These are phyloP conservation scores for Orbilia blumenaviensis DNA, from an alignment of 2,329 filamentous ascomycete species.

Conservation along the genomic window DNA sequence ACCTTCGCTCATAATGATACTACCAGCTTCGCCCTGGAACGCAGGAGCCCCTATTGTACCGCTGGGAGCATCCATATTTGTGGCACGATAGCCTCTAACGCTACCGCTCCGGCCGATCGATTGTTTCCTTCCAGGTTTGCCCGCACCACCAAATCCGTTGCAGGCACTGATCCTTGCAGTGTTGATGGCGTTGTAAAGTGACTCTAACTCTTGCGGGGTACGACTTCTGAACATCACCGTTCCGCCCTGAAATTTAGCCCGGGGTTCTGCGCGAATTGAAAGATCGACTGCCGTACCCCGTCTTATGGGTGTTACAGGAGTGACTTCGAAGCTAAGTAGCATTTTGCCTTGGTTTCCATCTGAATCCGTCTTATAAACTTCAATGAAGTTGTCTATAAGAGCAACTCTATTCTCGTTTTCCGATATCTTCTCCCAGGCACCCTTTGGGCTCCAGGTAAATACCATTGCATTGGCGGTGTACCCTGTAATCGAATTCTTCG, in stretches of 20 bases:
- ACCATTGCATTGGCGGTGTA: conserved; percentile 40
- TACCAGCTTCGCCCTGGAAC: conserved; percentile 58
- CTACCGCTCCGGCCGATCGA: conserved; percentile 63
- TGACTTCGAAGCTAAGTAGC: conserved; percentile 80
- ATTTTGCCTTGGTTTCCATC: conserved; percentile 61
- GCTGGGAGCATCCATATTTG: conserved; percentile 33
- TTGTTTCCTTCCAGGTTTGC: conserved; percentile 60
- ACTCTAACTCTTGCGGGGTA: conserved; percentile 78
- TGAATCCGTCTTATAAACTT: conserved; percentile 32
- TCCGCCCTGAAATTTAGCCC: conserved; percentile 72
- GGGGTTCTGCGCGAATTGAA: conserved; percentile 87
- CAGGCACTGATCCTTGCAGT: conserved; percentile 84
- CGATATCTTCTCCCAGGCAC: conserved; percentile 49
- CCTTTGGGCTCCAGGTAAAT: conserved; percentile 50
- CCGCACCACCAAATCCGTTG: conserved; percentile 62
- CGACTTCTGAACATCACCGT: conserved; percentile 83
- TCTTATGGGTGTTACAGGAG: conserved; percentile 86
- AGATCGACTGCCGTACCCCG: conserved; percentile 93
- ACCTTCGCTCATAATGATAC: conserved; percentile 63
- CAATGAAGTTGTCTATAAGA: conserved; percentile 44
- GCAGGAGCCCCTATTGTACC: not conserved
- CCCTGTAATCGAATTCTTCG: conserved; percentile 36
- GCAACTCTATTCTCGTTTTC: conserved; percentile 35
- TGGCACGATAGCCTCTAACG: conserved; percentile 44
- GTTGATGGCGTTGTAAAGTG: conserved; percentile 86